Evolutionary conservation across 331 rosid species (phyloP).

Genomic region (Telfairia occidentalis): DNA sequence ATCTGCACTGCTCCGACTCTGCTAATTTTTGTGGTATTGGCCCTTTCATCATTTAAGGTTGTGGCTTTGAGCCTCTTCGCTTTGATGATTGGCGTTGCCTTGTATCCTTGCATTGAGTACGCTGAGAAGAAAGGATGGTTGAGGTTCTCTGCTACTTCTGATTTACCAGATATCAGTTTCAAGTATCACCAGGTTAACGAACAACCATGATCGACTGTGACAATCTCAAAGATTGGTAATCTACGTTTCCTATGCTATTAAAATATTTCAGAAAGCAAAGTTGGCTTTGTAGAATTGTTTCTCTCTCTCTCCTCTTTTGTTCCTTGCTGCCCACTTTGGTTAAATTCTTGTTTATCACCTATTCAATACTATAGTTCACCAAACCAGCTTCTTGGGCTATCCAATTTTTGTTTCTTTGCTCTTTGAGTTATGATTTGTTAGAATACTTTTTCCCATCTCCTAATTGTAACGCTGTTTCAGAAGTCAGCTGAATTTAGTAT

Average conservation of each 20-base stretch:
- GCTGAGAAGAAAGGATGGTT: slow-evolving; percentile 61
- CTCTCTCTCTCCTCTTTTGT: not conserved
- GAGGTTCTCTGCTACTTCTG: slow-evolving; percentile 43
- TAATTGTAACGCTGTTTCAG: not conserved
- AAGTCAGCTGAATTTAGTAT: not conserved
- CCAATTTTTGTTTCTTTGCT: not conserved
- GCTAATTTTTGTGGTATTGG: slow-evolving; percentile 47
- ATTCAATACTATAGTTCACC: not conserved
- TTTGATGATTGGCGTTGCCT: slow-evolving; percentile 44
- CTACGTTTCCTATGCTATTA: not conserved
- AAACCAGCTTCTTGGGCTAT: not conserved
- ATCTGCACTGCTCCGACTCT: slow-evolving; percentile 59
- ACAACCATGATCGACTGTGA: slow-evolving; percentile 6
- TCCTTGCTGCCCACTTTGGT: not conserved
- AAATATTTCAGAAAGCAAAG: not conserved
- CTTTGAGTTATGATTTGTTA: not conserved
- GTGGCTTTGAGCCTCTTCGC: slow-evolving; percentile 40
- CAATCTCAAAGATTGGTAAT: not conserved
- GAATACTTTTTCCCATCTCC: not conserved
- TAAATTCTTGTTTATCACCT: not conserved
- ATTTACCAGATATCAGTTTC: slow-evolving; percentile 38
- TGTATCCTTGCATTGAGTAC: slow-evolving; percentile 46
- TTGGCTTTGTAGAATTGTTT: not conserved
- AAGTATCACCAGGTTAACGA: not conserved
- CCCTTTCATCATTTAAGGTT: slow-evolving; percentile 45